phyloP scores from a whole-genome alignment of 345 rosid genomes.

The Hypericum perforatum region DNA sequence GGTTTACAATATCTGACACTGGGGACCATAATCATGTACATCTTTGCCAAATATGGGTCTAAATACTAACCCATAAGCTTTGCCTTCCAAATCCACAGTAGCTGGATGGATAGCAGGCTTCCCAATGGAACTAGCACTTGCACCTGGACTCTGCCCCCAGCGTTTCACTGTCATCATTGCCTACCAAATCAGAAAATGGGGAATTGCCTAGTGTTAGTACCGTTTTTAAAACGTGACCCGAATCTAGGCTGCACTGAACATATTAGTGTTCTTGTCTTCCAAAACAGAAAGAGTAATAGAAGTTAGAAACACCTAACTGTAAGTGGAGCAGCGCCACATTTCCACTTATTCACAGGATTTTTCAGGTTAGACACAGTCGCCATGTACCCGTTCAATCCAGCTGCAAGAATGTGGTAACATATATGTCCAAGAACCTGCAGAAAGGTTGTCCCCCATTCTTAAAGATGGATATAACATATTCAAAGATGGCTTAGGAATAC shows the following conservation, averaged over 20 bases:
- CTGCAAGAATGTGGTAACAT: constrained; percentile 85
- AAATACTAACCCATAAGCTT: constrained; percentile 78
- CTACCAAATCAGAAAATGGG: constrained; percentile 24
- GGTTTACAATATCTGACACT: too few species aligned
- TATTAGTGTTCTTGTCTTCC: neutral
- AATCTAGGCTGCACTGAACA: too few species aligned
- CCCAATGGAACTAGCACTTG: constrained; percentile 45
- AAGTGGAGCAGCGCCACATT: constrained; percentile 92
- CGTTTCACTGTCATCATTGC: constrained; percentile 93
- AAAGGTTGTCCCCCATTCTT: neutral
- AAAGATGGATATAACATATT: too few species aligned
- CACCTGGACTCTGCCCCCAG: constrained; percentile 74
- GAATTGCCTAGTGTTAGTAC: too few species aligned
- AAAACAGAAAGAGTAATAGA: neutral
- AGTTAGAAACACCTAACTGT: constrained; percentile 44
- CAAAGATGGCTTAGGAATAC: too few species aligned
- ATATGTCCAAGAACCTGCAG: constrained; percentile 85
- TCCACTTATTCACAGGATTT: constrained; percentile 90
- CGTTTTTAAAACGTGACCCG: too few species aligned
- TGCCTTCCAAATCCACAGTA: constrained; percentile 88
- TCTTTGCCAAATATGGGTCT: neutral
- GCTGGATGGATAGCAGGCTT: constrained; percentile 95
- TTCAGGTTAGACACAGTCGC: constrained; percentile 86
- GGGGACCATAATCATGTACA: too few species aligned
- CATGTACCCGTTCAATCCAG: constrained; percentile 95